Conservation (phyloP, 257 asterid species). For the Petunia axillaris region DNA sequence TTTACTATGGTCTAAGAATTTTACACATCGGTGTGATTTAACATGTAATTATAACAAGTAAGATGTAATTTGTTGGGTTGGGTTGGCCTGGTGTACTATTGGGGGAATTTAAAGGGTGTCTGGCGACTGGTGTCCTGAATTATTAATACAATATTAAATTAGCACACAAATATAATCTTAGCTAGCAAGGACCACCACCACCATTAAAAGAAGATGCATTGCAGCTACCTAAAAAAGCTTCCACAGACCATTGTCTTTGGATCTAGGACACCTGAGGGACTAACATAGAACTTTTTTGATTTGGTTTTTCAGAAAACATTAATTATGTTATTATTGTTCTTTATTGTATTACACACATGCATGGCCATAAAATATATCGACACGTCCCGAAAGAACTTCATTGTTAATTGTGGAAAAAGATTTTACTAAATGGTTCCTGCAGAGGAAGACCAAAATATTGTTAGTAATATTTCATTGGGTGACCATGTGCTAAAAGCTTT, state of each 20-base stretch:
- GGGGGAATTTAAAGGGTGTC: no score
- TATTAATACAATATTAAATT: neutral
- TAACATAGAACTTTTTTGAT: slow-evolving; percentile 22
- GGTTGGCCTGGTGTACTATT: no score
- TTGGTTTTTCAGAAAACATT: neutral
- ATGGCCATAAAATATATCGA: slow-evolving; percentile 13
- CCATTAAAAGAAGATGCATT: slow-evolving; percentile 18
- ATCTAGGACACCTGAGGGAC: slow-evolving; percentile 48
- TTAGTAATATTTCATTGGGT: slow-evolving; percentile 2
- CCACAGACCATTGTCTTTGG: slow-evolving; percentile 40
- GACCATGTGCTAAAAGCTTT: slow-evolving; percentile 49
- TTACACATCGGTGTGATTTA: no score
- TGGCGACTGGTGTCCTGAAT: neutral
- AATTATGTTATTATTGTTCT: neutral
- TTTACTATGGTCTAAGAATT: no score
- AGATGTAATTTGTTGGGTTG: no score
- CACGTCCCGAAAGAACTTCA: slow-evolving; percentile 20
- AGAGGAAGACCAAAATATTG: no score
- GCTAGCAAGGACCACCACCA: slow-evolving; percentile 31
- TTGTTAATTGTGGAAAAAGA: no score
- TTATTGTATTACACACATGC: slow-evolving; percentile 10
- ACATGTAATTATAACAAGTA: no score
- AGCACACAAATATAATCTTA: neutral
- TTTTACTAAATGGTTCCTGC: no score
- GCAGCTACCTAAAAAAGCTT: slow-evolving; percentile 23